A percentile compares a stretch with the other conserved stretches of the same genome.
These are phyloP conservation scores for Solanum ossicruentum DNA, from an alignment of 257 asterid genomes.

Conservation along the genomic window DNA sequence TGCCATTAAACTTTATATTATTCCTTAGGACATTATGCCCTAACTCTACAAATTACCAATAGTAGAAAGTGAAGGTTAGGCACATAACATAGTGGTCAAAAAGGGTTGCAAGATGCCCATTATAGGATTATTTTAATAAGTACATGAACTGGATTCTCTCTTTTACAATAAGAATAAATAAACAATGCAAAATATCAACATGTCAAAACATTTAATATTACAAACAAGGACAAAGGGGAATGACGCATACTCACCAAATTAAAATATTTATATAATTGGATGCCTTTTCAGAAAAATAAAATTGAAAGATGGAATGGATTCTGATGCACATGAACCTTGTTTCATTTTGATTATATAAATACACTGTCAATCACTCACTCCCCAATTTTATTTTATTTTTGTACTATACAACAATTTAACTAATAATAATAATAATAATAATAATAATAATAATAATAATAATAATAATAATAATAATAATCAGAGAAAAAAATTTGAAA, in stretches of 20 bases:
- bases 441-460: background rate
- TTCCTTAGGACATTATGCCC: background rate
- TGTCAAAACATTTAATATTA: background rate
- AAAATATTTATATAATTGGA: background rate
- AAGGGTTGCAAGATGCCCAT: background rate
- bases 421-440: background rate
- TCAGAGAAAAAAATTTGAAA: background rate
- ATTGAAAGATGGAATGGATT: slow-evolving; percentile 15
- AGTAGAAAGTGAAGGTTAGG: slow-evolving; percentile 36
- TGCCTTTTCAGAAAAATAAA: background rate
- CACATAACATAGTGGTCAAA: slow-evolving; percentile 41
- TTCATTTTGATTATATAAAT: background rate
- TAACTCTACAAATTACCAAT: slow-evolving; percentile 15
- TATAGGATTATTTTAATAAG: slow-evolving; percentile 5
- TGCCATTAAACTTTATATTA: background rate
- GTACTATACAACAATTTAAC: background rate
- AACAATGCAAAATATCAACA: background rate
- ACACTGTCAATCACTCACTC: background rate
- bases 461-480: too few relatives aligned
- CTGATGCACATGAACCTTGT: slow-evolving; percentile 21
- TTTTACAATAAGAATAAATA: background rate
- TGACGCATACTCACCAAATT: slow-evolving; percentile 10
- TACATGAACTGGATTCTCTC: slow-evolving; percentile 37
- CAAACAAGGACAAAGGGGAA: slow-evolving; percentile 2
- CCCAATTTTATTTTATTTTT: background rate